Evolutionary conservation across 2,329 filamentous ascomycete species (phyloP).

Genomic region (Rachicladosporium sp.): DNA sequence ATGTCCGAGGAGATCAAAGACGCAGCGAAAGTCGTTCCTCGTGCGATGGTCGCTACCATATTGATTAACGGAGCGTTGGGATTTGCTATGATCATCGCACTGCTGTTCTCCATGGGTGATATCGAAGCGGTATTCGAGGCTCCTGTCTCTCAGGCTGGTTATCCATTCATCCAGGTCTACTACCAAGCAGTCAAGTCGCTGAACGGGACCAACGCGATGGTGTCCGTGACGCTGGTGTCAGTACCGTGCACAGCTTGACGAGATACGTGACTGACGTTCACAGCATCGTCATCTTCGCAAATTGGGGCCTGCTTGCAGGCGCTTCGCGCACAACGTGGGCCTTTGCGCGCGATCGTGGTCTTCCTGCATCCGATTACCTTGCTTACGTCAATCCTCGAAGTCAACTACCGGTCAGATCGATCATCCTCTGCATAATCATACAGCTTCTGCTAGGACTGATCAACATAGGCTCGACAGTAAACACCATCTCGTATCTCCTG

Average conservation of each 20-base stretch:
- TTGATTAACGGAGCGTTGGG: conserved; percentile 34
- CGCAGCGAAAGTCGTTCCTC: conserved; percentile 28
- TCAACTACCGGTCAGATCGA: conserved; percentile 2
- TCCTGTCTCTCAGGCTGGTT: conserved; percentile 12
- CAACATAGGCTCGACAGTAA: background rate
- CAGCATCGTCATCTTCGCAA: conserved; percentile 11
- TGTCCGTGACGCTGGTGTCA: conserved; percentile 24
- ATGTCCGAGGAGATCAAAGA: conserved; percentile 15
- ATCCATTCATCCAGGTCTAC: conserved; percentile 24
- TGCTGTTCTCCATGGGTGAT: conserved; percentile 29
- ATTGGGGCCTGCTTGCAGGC: background rate
- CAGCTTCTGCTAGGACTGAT: background rate
- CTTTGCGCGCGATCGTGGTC: conserved; percentile 24
- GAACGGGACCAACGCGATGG: conserved; percentile 30
- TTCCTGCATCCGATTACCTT: conserved; percentile 7
- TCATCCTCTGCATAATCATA: background rate
- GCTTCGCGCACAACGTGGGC: conserved; percentile 31
- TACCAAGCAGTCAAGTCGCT: conserved; percentile 6
- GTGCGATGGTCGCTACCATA: conserved; percentile 32
- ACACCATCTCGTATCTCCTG: background rate
- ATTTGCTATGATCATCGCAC: conserved; percentile 28
- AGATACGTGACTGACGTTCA: conserved; percentile 17
- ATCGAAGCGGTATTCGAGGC: conserved; percentile 14
- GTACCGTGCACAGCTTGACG: too few species aligned
- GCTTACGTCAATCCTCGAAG: conserved; percentile 5